Conservation (phyloP, 371 early-diverging fungal genomes). For the Mucor irregularis region DNA sequence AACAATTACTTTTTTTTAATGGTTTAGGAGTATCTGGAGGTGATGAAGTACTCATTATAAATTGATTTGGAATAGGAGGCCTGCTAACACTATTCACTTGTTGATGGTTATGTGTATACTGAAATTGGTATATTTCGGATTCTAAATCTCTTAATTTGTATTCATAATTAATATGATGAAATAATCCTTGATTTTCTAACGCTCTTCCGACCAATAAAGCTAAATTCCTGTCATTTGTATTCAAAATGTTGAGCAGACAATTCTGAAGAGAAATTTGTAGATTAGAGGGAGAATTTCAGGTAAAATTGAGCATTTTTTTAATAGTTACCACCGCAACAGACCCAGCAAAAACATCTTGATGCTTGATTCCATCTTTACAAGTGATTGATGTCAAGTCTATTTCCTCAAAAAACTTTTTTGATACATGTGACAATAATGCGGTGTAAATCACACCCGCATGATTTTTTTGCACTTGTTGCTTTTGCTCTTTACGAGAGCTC, state of each 20-base stretch:
- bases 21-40: no score
- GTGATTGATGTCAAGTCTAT: conserved; percentile 28
- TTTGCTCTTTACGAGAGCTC: no score
- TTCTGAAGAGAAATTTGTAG: no score
- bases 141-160: conserved; percentile 72
- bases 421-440: conserved; percentile 76
- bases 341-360: conserved; percentile 78
- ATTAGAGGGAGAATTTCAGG: no score
- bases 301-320: not conserved
- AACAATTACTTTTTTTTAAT: not conserved
- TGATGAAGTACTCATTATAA: no score
- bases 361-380: conserved; percentile 74
- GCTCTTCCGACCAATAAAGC: conserved; percentile 83
- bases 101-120: not conserved
- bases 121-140: conserved; percentile 14
- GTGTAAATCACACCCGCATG: conserved; percentile 59
- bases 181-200: conserved; percentile 77
- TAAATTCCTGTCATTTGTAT: conserved; percentile 79
- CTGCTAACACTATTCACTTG: conserved; percentile 33
- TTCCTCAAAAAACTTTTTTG: conserved; percentile 59
- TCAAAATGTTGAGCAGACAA: conserved; percentile 61
- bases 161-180: conserved; percentile 81
- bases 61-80: conserved; percentile 64
- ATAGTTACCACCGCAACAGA: conserved; percentile 75
- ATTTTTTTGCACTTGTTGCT: no score